These are phyloP conservation scores for Paxillus rubicundulus DNA, from an alignment of 768 basidiomycete genomes.

Conservation along the genomic window DNA sequence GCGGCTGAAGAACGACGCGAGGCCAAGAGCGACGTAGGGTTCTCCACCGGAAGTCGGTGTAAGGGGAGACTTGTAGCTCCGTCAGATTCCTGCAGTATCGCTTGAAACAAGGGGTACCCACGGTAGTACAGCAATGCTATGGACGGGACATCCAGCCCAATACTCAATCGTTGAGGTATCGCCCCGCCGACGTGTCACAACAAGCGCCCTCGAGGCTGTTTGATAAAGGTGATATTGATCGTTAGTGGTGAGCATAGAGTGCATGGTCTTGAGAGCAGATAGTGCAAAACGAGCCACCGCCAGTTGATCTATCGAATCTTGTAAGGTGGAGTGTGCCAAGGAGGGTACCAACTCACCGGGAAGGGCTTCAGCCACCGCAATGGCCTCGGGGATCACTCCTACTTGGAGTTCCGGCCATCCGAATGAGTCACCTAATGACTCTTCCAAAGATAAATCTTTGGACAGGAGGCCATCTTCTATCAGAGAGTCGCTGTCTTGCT, in stretches of 20 bases:
- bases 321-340: neutral
- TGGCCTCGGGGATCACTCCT: constrained; percentile 88
- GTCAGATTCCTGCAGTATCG: constrained; percentile 1
- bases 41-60: constrained; percentile 71
- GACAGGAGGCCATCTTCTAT: constrained; percentile 4
- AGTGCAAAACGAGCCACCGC: constrained; percentile 86
- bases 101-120: constrained; percentile 37
- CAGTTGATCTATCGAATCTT: constrained; percentile 60
- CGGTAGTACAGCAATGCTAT: constrained; percentile 78
- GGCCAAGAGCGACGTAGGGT: constrained; percentile 55
- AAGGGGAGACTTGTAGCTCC: constrained; percentile 55
- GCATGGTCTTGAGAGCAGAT: constrained; percentile 77
- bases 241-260: constrained; percentile 60
- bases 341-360: constrained; percentile 57
- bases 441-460: constrained; percentile 43
- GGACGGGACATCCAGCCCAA: constrained; percentile 81
- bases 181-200: constrained; percentile 75
- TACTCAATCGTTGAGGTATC: constrained; percentile 70
- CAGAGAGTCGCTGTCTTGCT: constrained; percentile 17
- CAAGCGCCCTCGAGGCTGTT: constrained; percentile 69
- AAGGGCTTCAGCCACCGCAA: constrained; percentile 86
- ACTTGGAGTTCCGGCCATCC: constrained; percentile 97
- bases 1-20: constrained; percentile 37
- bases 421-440: constrained; percentile 48
- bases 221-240: constrained; percentile 82